Conservation (phyloP, 305 asterid species). For the Solanum hybrid region DNA sequence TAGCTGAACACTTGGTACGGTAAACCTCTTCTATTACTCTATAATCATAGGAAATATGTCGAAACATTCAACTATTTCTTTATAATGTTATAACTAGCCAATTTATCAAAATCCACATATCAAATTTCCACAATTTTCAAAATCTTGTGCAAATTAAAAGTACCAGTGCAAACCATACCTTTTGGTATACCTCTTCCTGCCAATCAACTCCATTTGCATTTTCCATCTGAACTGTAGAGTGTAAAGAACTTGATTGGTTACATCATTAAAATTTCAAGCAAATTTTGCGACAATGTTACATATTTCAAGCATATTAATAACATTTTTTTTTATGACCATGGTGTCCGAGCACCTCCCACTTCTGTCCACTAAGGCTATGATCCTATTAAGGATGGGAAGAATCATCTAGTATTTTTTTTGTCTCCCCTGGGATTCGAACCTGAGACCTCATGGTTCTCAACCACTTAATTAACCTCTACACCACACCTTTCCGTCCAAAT, state of each 20-base stretch:
- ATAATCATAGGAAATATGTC: no score
- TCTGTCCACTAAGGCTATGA: neutral
- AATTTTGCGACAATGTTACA: neutral
- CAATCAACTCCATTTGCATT: neutral
- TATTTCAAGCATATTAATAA: neutral
- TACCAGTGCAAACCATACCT: neutral
- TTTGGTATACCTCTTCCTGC: neutral
- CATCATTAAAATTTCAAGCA: neutral
- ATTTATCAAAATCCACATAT: no score
- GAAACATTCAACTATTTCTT: no score
- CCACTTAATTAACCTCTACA: no score
- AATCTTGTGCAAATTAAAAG: neutral
- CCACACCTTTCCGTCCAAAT: neutral
- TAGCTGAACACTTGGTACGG: no score
- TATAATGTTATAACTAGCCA: no score
- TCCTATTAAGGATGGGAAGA: neutral
- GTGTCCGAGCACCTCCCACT: neutral
- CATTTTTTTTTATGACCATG: neutral
- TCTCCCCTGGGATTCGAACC: neutral
- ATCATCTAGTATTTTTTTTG: neutral
- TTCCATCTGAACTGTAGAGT: no score
- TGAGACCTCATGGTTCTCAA: neutral
- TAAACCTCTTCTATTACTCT: no score
- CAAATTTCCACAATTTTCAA: neutral
- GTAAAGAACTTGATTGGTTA: neutral